phyloP scores from a whole-genome alignment of 345 rosid species.

The Mallotus nudiflorus region DNA sequence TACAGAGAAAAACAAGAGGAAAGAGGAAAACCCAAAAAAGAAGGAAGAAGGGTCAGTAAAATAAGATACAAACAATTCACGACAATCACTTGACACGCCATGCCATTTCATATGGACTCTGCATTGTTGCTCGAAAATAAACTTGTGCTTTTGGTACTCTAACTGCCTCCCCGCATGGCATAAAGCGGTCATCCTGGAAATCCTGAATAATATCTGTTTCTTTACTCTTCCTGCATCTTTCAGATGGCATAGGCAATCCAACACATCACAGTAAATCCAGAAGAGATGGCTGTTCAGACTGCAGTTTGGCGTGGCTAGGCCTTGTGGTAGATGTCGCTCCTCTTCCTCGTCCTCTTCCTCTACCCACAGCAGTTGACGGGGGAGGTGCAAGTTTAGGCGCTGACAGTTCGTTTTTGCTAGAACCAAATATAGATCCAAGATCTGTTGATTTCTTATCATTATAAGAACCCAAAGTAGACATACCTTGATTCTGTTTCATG shows the following conservation, averaged over 20 bases:
- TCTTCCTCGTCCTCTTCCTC: conserved; percentile 62
- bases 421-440: conserved; percentile 68
- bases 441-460: conserved; percentile 56
- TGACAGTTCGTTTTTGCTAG: conserved; percentile 52
- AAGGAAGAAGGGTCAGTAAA: not conserved
- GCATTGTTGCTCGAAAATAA: too few species aligned
- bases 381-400: conserved; percentile 92
- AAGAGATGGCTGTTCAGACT: conserved; percentile 60
- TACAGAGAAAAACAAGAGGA: not conserved
- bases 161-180: not conserved
- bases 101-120: not conserved
- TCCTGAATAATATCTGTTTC: too few species aligned
- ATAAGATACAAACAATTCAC: conserved; percentile 4
- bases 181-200: not conserved
- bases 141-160: not conserved
- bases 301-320: conserved; percentile 41
- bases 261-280: conserved; percentile 64
- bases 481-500: conserved; percentile 59
- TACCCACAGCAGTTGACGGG: conserved; percentile 66
- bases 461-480: conserved; percentile 33
- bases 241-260: not conserved
- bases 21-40: not conserved
- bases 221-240: not conserved
- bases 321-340: conserved; percentile 42
- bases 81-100: not conserved